phyloP scores from a whole-genome alignment of 2,329 filamentous ascomycete genomes.

The Fusarium dlaminii region DNA sequence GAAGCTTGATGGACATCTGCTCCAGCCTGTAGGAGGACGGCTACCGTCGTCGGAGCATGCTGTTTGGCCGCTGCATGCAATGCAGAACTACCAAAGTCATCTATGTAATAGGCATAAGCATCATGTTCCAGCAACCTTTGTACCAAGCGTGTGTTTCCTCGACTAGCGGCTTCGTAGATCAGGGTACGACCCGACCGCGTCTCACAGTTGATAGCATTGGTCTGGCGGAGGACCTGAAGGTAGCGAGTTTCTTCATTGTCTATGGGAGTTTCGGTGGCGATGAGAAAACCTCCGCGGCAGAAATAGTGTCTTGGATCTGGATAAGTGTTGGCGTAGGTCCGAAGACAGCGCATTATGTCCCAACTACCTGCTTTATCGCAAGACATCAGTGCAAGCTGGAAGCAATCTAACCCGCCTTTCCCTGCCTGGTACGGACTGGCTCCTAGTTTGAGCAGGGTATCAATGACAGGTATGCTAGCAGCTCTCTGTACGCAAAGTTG shows the following conservation, averaged over 20 bases:
- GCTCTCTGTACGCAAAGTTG: not conserved
- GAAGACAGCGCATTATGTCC: not conserved
- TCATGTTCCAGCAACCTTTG: not conserved
- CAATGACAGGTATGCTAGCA: not conserved
- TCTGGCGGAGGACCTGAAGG: not conserved
- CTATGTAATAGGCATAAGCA: not conserved
- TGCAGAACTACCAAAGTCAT: not conserved
- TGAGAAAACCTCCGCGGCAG: not conserved
- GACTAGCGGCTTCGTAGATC: not conserved
- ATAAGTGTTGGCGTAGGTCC: not conserved
- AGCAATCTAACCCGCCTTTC: not conserved
- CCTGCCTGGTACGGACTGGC: not conserved
- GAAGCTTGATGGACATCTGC: not conserved
- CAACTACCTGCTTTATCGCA: not conserved
- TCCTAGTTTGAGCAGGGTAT: not conserved
- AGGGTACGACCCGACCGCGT: not conserved
- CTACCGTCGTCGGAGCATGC: not conserved
- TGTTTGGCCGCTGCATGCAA: not conserved
- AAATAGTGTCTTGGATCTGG: not conserved
- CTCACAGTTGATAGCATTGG: not conserved
- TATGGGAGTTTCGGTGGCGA: not conserved
- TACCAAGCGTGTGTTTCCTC: not conserved
- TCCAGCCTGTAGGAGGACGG: not conserved
- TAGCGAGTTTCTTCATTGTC: not conserved
- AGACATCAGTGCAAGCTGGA: not conserved